A percentile compares a stretch with the other conserved stretches of the same genome.
Conservation (phyloP, 768 basidiomycete genomes). For the Auricularia sp. region DNA sequence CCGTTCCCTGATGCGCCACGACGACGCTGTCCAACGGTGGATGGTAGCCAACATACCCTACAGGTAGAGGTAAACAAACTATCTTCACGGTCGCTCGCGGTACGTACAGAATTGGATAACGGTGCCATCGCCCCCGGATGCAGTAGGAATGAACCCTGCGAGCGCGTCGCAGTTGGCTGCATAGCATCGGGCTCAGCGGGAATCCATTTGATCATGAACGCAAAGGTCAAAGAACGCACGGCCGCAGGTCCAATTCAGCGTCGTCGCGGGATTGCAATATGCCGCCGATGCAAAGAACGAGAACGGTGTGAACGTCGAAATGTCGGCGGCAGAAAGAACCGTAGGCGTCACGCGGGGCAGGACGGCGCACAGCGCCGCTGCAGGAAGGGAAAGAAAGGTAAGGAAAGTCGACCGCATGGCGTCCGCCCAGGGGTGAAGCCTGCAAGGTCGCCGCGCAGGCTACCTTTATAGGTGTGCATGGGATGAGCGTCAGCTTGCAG, state of each 20-base stretch:
- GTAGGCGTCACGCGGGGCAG: not conserved
- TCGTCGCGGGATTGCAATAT: slow-evolving; percentile 26
- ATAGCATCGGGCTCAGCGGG: not conserved
- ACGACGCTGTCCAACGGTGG: slow-evolving; percentile 24
- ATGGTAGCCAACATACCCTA: slow-evolving; percentile 29
- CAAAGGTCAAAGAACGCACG: not conserved
- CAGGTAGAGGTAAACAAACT: not conserved
- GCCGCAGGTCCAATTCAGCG: slow-evolving; percentile 28
- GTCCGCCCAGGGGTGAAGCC: too few species aligned
- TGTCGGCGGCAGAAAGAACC: not conserved
- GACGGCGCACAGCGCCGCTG: slow-evolving; percentile 1
- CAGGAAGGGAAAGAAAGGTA: not conserved
- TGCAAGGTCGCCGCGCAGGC: too few species aligned
- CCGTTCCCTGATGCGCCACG: slow-evolving; percentile 35
- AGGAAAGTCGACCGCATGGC: not conserved
- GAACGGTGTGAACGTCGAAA: slow-evolving; percentile 1
- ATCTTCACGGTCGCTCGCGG: not conserved
- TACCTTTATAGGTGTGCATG: too few species aligned
- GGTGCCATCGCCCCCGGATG: slow-evolving; percentile 22
- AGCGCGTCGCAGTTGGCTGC: slow-evolving; percentile 22
- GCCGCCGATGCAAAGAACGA: slow-evolving; percentile 11
- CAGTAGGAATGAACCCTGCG: slow-evolving; percentile 17
- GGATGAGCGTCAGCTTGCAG: too few species aligned
- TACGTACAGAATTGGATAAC: not conserved
- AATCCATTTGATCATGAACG: not conserved